Evolutionary conservation across 352 stramenopile species (phyloP).

Genomic region (Elongisporangium undulatum): DNA sequence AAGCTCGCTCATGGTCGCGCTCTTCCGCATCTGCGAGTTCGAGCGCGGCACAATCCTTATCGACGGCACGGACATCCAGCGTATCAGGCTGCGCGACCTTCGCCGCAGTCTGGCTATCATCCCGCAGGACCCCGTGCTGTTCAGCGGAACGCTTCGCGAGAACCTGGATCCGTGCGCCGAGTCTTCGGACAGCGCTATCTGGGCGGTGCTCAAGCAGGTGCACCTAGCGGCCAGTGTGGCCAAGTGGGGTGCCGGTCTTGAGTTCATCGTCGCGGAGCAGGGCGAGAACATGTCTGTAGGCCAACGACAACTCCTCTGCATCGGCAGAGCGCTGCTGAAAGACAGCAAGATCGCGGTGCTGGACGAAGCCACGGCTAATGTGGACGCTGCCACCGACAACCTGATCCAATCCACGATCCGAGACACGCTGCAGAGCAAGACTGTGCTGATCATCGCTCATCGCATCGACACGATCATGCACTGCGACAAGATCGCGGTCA

Average conservation of each 20-base stretch:
- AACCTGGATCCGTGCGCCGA: conserved; percentile 90
- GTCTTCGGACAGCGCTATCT: conserved; percentile 63
- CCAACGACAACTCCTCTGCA: conserved; percentile 95
- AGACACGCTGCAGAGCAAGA: conserved; percentile 85
- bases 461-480: conserved; percentile 94
- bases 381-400: conserved; percentile 80
- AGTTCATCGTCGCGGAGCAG: conserved; percentile 85
- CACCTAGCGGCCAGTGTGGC: conserved; percentile 61
- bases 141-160: conserved; percentile 79
- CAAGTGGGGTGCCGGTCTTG: conserved; percentile 55
- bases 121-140: conserved; percentile 86
- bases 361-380: conserved; percentile 93
- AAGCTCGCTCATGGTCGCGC: conserved; percentile 37
- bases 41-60: conserved; percentile 76
- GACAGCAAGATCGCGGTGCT: conserved; percentile 89
- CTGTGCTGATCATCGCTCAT: conserved; percentile 93
- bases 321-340: conserved; percentile 91
- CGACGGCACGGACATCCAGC: conserved; percentile 74
- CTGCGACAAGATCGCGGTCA: conserved; percentile 87
- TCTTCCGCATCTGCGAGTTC: conserved; percentile 40
- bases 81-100: conserved; percentile 25
- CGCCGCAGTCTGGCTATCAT: conserved; percentile 43
- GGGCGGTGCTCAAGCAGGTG: conserved; percentile 50
- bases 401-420: conserved; percentile 73
- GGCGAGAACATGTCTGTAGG: conserved; percentile 95